These are phyloP conservation scores for Calendula officinalis DNA, from an alignment of 129 eudicot species.

Conservation along the genomic window DNA sequence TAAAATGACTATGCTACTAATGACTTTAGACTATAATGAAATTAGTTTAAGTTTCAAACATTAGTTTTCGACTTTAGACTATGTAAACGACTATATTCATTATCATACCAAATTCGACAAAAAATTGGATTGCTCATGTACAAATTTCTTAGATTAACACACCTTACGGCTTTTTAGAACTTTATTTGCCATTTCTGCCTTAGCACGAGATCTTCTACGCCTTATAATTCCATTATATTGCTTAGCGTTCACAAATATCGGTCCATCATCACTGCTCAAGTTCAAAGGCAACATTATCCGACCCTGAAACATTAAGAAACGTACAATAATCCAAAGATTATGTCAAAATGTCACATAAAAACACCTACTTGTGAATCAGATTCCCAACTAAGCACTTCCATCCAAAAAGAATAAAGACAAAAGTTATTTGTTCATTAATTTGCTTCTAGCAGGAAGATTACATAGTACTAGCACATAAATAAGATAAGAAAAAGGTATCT, in stretches of 20 bases:
- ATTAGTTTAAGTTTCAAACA: no score
- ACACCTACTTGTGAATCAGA: neutral
- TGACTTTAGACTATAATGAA: no score
- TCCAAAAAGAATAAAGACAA: conserved; percentile 18
- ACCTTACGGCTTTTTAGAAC: conserved; percentile 64
- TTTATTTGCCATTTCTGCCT: conserved; percentile 55
- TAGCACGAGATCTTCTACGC: conserved; percentile 77
- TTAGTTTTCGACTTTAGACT: no score
- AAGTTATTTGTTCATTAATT: conserved; percentile 18
- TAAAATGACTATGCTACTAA: no score
- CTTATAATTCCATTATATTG: conserved; percentile 82
- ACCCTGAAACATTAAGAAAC: conserved; percentile 52
- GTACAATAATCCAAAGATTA: no score
- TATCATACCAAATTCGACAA: no score
- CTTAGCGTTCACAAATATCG: conserved; percentile 79
- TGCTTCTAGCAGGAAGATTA: neutral
- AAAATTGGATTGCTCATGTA: no score
- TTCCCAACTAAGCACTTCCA: conserved; percentile 3
- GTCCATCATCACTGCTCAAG: conserved; percentile 64
- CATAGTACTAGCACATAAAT: neutral
- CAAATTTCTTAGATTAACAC: conserved; percentile 17
- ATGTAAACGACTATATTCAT: no score
- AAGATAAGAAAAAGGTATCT: neutral
- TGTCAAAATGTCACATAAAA: neutral
- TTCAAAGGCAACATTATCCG: conserved; percentile 80